These are phyloP conservation scores for Aureobasidium leucospermi DNA, from an alignment of 2,329 filamentous ascomycete genomes.

Conservation along the genomic window DNA sequence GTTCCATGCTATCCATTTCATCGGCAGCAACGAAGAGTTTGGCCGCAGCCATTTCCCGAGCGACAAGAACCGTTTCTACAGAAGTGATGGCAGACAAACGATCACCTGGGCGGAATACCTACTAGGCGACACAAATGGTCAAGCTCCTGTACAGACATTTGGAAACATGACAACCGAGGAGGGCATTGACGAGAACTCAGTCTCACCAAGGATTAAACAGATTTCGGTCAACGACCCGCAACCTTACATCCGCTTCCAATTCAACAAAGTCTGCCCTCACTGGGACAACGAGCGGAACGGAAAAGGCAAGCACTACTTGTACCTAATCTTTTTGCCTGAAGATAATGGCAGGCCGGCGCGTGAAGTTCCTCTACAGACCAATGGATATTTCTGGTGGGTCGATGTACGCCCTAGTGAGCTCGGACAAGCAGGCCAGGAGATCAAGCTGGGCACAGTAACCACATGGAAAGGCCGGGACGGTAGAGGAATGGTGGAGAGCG, in stretches of 20 bases:
- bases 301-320: conserved; percentile 57
- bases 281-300: conserved; percentile 69
- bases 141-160: conserved; percentile 42
- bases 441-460: conserved; percentile 58
- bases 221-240: conserved; percentile 15
- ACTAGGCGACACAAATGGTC: conserved; percentile 47
- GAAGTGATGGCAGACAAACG: conserved; percentile 56
- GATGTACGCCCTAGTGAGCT: conserved; percentile 61
- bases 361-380: conserved; percentile 59
- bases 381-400: conserved; percentile 76
- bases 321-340: conserved; percentile 62
- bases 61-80: conserved; percentile 63
- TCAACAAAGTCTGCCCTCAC: conserved; percentile 71
- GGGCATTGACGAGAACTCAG: conserved; percentile 48
- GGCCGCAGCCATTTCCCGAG: conserved; percentile 71
- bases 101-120: conserved; percentile 79
- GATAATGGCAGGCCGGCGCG: conserved; percentile 61
- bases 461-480: conserved; percentile 44
- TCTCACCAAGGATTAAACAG: conserved; percentile 48
- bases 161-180: conserved; percentile 40
- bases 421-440: conserved; percentile 59
- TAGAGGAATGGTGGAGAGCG: conserved; percentile 41
- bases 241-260: conserved; percentile 59
- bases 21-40: conserved; percentile 68
- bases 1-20: conserved; percentile 59